phyloP scores from a whole-genome alignment of 306 rosid genomes.

The Mimosa pudica region DNA sequence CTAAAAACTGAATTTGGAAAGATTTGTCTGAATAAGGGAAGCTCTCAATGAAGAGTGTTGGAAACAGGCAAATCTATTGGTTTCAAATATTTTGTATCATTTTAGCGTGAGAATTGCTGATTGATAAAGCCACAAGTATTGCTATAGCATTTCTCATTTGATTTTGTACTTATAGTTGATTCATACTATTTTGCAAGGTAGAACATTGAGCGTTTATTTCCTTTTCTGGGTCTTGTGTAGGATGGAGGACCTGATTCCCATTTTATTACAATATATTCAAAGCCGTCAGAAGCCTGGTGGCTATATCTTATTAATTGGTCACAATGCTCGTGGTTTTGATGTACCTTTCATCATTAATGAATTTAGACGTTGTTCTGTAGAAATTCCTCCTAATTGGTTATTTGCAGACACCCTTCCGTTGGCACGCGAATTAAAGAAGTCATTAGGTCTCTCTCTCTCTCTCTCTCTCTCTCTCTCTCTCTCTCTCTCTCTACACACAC shows the following conservation, averaged over 20 bases:
- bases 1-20: slow-evolving; percentile 6
- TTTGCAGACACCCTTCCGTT: slow-evolving; percentile 64
- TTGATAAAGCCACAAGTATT: background rate
- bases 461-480: slow-evolving; percentile 6
- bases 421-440: slow-evolving; percentile 69
- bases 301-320: slow-evolving; percentile 65
- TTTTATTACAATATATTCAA: slow-evolving; percentile 57
- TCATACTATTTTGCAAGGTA: slow-evolving; percentile 6
- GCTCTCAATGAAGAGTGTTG: background rate
- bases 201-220: slow-evolving; percentile 15
- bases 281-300: slow-evolving; percentile 87
- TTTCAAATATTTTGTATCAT: slow-evolving; percentile 12
- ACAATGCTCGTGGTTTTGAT: slow-evolving; percentile 82
- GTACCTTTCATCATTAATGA: slow-evolving; percentile 77
- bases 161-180: slow-evolving; percentile 8
- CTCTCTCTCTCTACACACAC: background rate
- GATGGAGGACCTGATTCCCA: slow-evolving; percentile 80
- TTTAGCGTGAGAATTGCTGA: background rate
- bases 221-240: slow-evolving; percentile 48
- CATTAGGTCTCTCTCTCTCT: slow-evolving; percentile 50
- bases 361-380: slow-evolving; percentile 59
- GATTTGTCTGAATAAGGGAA: slow-evolving; percentile 12
- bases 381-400: slow-evolving; percentile 70
- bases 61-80: slow-evolving; percentile 7
- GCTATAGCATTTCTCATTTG: slow-evolving; percentile 19